Percentiles rank a stretch among this genome's conserved stretches.
Evolutionary conservation across 2,329 filamentous ascomycete genomes (phyloP).

Genomic region (Fusarium luffae): DNA sequence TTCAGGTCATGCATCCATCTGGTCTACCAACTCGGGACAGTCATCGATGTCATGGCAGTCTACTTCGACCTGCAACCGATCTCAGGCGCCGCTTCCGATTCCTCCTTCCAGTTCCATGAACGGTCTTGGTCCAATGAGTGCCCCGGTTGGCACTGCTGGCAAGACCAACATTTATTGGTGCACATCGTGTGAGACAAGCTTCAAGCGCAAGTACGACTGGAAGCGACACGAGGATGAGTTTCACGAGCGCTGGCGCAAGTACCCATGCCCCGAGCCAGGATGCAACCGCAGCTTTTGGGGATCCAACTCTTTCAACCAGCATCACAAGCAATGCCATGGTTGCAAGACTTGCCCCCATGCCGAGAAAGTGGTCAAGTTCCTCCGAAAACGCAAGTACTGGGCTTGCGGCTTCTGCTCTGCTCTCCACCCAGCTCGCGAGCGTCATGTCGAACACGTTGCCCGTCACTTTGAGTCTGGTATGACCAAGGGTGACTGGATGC

Average conservation of each 20-base stretch:
- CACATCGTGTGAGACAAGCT: slow-evolving; percentile 70
- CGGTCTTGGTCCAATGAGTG: slow-evolving; percentile 46
- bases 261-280: slow-evolving; percentile 70
- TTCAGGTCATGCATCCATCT: slow-evolving; percentile 60
- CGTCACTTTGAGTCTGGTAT: slow-evolving; percentile 73
- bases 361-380: slow-evolving; percentile 70
- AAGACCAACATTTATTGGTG: slow-evolving; percentile 66
- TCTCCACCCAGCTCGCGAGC: slow-evolving; percentile 71
- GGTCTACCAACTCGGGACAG: slow-evolving; percentile 56
- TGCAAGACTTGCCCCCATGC: slow-evolving; percentile 74
- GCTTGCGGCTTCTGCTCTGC: slow-evolving; percentile 75
- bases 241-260: slow-evolving; percentile 75
- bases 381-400: slow-evolving; percentile 73
- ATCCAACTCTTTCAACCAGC: slow-evolving; percentile 75
- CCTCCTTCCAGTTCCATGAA: slow-evolving; percentile 50
- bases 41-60: slow-evolving; percentile 56
- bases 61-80: slow-evolving; percentile 47
- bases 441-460: slow-evolving; percentile 75
- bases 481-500: slow-evolving; percentile 74
- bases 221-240: slow-evolving; percentile 77
- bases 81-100: slow-evolving; percentile 53
- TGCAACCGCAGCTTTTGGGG: slow-evolving; percentile 77
- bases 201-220: slow-evolving; percentile 76
- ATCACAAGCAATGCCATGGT: slow-evolving; percentile 73
- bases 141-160: slow-evolving; percentile 43